Evolutionary conservation across 2,329 filamentous ascomycete species (phyloP).

Genomic region (Plectosphaerella plurivora): DNA sequence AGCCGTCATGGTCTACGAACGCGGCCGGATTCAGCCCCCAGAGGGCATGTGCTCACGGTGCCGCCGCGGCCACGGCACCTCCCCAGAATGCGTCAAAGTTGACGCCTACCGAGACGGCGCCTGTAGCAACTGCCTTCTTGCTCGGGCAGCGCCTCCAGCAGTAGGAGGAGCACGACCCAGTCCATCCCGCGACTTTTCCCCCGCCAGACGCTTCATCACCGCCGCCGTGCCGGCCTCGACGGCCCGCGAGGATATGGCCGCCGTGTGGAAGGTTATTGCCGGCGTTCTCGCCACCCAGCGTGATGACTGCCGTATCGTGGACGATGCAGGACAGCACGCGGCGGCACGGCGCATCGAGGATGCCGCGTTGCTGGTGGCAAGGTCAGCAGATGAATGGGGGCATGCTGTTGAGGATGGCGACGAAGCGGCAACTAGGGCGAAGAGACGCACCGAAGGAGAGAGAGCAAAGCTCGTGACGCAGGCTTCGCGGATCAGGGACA

Average conservation of each 20-base stretch:
- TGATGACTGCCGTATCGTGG: constrained; percentile 79
- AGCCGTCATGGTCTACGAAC: constrained; percentile 19
- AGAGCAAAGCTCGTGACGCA: constrained; percentile 5
- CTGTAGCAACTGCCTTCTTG: constrained; percentile 20
- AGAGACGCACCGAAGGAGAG: neutral
- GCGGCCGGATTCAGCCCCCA: constrained; percentile 12
- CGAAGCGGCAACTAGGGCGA: neutral
- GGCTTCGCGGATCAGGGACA: constrained; percentile 7
- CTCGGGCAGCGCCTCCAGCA: constrained; percentile 9
- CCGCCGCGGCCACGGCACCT: constrained; percentile 16
- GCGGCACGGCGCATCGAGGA: constrained; percentile 18
- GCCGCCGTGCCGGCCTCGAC: constrained; percentile 11
- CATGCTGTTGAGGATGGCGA: constrained; percentile 5
- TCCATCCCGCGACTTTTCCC: constrained; percentile 9
- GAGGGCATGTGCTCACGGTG: constrained; percentile 15
- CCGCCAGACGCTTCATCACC: constrained; percentile 9
- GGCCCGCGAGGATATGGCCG: constrained; percentile 17
- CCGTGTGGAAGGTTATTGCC: constrained; percentile 20
- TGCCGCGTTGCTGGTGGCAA: constrained; percentile 18
- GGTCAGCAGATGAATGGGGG: constrained; percentile 19
- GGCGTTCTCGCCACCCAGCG: constrained; percentile 95
- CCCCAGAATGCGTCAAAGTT: constrained; percentile 17
- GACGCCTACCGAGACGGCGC: constrained; percentile 8
- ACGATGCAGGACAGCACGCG: constrained; percentile 14
- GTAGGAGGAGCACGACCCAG: constrained; percentile 6